phyloP scores from a whole-genome alignment of 495 filamentous ascomycete species.

The Stereocaulon alpinum region DNA sequence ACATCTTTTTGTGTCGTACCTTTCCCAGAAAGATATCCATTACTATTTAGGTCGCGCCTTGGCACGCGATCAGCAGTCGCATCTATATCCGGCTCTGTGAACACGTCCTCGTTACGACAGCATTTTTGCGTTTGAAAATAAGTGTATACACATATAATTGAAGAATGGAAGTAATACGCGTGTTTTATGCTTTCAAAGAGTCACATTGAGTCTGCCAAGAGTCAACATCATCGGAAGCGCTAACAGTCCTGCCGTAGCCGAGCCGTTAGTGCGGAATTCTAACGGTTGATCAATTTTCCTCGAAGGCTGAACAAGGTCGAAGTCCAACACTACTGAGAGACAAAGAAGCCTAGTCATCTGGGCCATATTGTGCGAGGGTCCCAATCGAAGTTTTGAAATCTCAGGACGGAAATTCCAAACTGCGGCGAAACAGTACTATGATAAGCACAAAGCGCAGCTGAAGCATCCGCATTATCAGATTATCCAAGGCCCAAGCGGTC shows the following conservation, averaged over 20 bases:
- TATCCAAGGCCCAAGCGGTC: neutral
- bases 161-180: neutral
- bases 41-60: neutral
- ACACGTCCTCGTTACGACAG: neutral
- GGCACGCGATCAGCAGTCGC: neutral
- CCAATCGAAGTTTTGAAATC: neutral
- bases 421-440: neutral
- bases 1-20: constrained; percentile 31
- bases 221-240: constrained; percentile 7
- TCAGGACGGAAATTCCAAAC: neutral
- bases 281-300: neutral
- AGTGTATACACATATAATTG: neutral
- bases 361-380: neutral
- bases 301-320: neutral
- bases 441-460: neutral
- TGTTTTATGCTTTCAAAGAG: neutral
- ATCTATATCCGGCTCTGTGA: neutral
- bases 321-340: neutral
- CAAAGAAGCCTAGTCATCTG: neutral
- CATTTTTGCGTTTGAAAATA: neutral
- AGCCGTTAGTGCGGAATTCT: constrained; percentile 2
- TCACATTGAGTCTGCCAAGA: constrained; percentile 1
- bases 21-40: constrained; percentile 74
- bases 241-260: constrained; percentile 6
- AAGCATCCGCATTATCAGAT: neutral